A percentile compares a stretch with the other conserved stretches of the same genome.
These are phyloP conservation scores for Phytopythium sindhum DNA, from an alignment of 352 stramenopile genomes.

Conservation along the genomic window DNA sequence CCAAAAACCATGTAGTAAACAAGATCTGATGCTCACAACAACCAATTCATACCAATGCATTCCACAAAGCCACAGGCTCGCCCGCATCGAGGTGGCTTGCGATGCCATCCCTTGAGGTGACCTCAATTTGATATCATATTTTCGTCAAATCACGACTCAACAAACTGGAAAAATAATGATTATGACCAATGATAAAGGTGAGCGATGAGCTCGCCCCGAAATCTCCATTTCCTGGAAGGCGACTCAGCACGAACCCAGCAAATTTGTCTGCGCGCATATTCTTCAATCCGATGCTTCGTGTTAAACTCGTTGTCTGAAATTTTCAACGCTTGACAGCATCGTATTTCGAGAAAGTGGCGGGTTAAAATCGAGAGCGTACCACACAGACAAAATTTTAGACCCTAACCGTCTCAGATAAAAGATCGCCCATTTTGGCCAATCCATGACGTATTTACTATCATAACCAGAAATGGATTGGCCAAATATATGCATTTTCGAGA, in stretches of 20 bases:
- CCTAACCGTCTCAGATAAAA: background rate
- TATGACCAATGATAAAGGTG: background rate
- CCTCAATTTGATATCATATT: no score
- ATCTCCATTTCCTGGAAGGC: background rate
- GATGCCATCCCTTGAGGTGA: no score
- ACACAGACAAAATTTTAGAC: background rate
- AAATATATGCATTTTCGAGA: background rate
- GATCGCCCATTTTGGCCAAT: background rate
- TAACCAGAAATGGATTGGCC: background rate
- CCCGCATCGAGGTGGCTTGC: no score
- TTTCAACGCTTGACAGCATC: background rate
- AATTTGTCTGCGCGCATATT: background rate
- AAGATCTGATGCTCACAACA: slow-evolving; percentile 68
- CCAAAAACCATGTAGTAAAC: slow-evolving; percentile 71
- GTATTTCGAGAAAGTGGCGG: background rate
- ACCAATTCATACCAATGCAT: background rate
- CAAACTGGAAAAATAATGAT: background rate
- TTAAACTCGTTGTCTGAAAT: background rate
- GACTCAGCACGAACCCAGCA: background rate
- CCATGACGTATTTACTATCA: no score
- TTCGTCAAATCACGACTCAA: background rate
- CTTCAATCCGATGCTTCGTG: background rate
- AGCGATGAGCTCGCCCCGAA: background rate
- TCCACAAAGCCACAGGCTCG: no score
- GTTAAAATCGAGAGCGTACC: background rate